Conservation (phyloP, 306 rosid genomes). For the Prunus kanzakura region DNA sequence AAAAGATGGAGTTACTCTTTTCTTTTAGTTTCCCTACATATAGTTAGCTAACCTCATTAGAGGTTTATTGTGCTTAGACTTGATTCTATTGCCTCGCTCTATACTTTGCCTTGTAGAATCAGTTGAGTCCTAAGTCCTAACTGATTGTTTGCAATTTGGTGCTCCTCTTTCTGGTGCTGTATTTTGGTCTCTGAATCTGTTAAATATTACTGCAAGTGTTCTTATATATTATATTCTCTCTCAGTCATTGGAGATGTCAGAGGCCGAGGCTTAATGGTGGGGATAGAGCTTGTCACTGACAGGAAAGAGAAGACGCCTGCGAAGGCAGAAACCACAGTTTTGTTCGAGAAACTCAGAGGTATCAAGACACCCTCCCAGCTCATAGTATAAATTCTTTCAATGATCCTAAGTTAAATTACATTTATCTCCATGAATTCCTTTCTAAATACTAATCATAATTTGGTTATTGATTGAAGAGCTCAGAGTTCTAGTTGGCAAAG, state of each 20-base stretch:
- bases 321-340: constrained; percentile 67
- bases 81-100: not conserved
- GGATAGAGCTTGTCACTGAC: constrained; percentile 69
- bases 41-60: not conserved
- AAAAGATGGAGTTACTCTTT: not conserved
- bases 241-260: constrained; percentile 85
- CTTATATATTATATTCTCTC: constrained; percentile 21
- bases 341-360: constrained; percentile 90
- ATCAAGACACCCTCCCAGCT: not conserved
- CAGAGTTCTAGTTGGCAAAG: constrained; percentile 81
- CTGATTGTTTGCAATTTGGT: not conserved
- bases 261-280: constrained; percentile 87
- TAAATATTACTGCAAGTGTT: not conserved
- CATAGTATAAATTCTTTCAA: not conserved
- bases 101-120: not conserved
- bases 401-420: not conserved
- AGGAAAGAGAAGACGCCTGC: constrained; percentile 68
- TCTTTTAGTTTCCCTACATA: not conserved
- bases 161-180: not conserved
- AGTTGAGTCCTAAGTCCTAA: too few relatives aligned
- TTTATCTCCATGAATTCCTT: not conserved
- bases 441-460: constrained; percentile 18
- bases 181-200: not conserved
- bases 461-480: constrained; percentile 54
- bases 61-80: not conserved